Percentiles rank a stretch among this genome's conserved stretches.
Conservation (phyloP, 1,139 yeast genomes). For the Geotrichum cucujoidarum region DNA sequence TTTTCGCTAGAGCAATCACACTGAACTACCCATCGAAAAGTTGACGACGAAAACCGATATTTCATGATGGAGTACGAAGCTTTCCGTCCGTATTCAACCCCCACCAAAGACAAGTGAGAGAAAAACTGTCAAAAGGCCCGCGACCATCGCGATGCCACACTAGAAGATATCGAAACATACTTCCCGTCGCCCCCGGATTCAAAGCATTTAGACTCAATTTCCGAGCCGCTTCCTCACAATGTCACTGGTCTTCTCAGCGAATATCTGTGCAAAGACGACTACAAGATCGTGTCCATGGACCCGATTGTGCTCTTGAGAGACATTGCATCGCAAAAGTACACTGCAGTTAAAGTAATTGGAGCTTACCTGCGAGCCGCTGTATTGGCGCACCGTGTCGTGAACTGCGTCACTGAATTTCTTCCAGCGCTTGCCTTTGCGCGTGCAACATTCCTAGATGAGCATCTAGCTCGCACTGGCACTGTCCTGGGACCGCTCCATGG, state of each 20-base stretch:
- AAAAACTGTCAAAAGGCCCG: conserved; percentile 15
- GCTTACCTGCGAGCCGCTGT: conserved; percentile 58
- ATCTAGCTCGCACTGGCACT: conserved; percentile 38
- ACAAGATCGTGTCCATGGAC: conserved; percentile 30
- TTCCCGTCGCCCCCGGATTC: conserved; percentile 31
- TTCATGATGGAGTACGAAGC: no score
- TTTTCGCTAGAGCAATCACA: no score
- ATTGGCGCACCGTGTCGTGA: conserved; percentile 52
- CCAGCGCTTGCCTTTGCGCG: conserved; percentile 34
- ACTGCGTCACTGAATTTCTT: conserved; percentile 35
- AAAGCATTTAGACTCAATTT: conserved; percentile 25
- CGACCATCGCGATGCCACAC: conserved; percentile 29
- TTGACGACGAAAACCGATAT: no score
- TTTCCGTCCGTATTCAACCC: no score
- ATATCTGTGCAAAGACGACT: conserved; percentile 27
- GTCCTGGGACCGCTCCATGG: conserved; percentile 49
- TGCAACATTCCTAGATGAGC: conserved; percentile 45
- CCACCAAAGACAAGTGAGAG: no score
- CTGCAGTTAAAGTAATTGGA: conserved; percentile 43
- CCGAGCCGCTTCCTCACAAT: conserved; percentile 30
- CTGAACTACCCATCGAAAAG: no score
- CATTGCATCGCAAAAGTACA: conserved; percentile 41
- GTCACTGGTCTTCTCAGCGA: conserved; percentile 29
- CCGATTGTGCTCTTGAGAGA: conserved; percentile 37
- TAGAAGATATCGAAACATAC: conserved; percentile 27